A percentile compares a stretch with the other conserved stretches of the same genome.
These are phyloP conservation scores for Alternaria consortialis DNA, from an alignment of 2,329 filamentous ascomycete species.

Conservation along the genomic window DNA sequence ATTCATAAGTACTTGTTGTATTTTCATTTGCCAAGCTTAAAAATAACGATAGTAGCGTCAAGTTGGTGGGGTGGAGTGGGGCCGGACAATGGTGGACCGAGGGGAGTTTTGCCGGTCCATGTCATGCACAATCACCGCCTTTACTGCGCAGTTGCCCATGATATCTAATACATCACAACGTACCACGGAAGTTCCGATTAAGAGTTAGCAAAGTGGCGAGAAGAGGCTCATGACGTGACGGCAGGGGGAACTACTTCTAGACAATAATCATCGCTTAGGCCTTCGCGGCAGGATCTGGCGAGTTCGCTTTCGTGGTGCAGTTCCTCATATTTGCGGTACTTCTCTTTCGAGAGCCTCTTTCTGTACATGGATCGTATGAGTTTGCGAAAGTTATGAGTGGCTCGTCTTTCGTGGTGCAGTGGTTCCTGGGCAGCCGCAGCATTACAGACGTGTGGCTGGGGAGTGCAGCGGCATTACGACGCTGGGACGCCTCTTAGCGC, in stretches of 20 bases:
- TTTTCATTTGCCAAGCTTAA: fast-evolving
- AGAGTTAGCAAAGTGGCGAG: neutral
- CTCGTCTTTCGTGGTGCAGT: too few relatives aligned
- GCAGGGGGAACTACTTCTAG: neutral
- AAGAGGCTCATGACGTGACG: neutral
- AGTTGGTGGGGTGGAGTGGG: neutral
- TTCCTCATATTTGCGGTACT: too few relatives aligned
- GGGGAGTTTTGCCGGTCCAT: neutral
- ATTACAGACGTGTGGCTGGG: too few relatives aligned
- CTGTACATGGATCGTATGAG: too few relatives aligned
- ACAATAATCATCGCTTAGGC: neutral
- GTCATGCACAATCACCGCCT: neutral
- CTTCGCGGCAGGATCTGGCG: neutral
- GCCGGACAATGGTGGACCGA: neutral
- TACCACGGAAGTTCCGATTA: neutral
- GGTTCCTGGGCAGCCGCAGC: too few relatives aligned
- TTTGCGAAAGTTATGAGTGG: too few relatives aligned
- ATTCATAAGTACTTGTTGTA: too few relatives aligned
- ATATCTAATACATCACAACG: neutral
- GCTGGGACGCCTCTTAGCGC: too few relatives aligned
- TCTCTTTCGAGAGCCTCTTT: too few relatives aligned
- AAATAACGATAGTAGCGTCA: too few relatives aligned
- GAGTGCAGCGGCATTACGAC: too few relatives aligned
- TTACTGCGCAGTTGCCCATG: neutral
- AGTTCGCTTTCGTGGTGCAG: too few relatives aligned